Base-by-base conservation (phyloP, 2,329 filamentous ascomycete genomes). In the Bipolaris zeicola region DNA sequence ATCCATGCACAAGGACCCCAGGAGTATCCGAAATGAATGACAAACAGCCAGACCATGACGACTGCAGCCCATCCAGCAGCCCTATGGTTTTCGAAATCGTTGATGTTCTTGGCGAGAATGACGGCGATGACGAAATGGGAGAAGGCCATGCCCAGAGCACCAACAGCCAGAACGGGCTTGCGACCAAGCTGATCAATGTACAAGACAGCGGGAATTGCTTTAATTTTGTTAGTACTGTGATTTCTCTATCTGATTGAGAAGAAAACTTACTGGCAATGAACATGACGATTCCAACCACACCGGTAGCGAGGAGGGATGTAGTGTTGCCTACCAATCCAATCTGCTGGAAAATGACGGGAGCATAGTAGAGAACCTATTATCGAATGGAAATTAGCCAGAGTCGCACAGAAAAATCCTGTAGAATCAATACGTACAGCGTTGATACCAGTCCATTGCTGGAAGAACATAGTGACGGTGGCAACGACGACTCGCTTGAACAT, bases 1-100 rank as follows among this genome's bases (percentile, higher is more conserved):
- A 91, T 89, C 89, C 89, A 92, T 0, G 87, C 84, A 65, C 86
- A 88, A 2, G 89, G 89, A 0, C 89, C 88, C 89, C 89, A 92
- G 0, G 83, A 87, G 70, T 90, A 91, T 28, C 87, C 90, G 67
- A 92, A 92, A 73, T 89, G 84, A 28, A 90, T 79, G 26, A 90
- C 86, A 62, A 90, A 92, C 0, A 92, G 80, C 89, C 89, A 92
- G 7, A 90, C 85, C 84, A 90, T 88, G 50, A 73, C 80, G 5
- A 85, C 87, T 0, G 88, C 83, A 4, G 79, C 89, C 90, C 90
- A 92, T 1, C 89, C 89, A 0, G 88, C 87, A 0, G 82, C 84
- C 13, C 42, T 50, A 11, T 3, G 73, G 66, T 56, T 91, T 81
- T 0, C 70, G 79, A 88, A 92, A 4, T 80, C 74, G 60, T 84